Base-by-base conservation (phyloP, 345 rosid genomes). In the Brassica nigra region DNA sequence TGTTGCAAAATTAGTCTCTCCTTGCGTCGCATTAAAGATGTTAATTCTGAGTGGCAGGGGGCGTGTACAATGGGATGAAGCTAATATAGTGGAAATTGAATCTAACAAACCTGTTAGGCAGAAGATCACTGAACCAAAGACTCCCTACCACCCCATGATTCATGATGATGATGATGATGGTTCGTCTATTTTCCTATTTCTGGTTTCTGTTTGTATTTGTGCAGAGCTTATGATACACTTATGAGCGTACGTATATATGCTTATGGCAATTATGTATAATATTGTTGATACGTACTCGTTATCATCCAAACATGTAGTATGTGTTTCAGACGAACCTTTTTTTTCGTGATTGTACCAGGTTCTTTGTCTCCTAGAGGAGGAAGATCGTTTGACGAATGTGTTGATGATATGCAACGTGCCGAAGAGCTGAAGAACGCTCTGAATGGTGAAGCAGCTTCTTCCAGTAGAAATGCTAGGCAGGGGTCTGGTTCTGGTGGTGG, bases 111-210 rank as follows among this genome's bases (percentile, higher is more conserved):
- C 99, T 2, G 90, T 87, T 8, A 86, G 99, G 87, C 97, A 92
- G 91, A 96, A 93, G 86, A 96, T 96, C 70, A 96, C 97, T 9
- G 99, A 96, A 82, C 98, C 99, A 28, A 96, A 96, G 90, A 96
- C 98, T 5, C 98, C 98, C 0, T 93, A 91, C 82, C 98, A 96
- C 82, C 97, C 90, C 16, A 93, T 90, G 95, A 83, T 96, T 68
- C 91, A 93, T 84, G 95, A 93, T 75, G 92, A 92, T 81, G 97
- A 92, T 84, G 95, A 93, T 73, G 92, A 92, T 81, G 97, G 97
- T 92, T 87, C 73, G 85, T 39, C 72, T 64, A 9, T 83, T 18
- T 78, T 29, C 61, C 12, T 72, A 1, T 65, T 65, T 75, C 33
- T 42, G 39, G 69, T 64, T 69, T 37, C 1, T 34, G 1, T 62